A percentile compares a stretch with the other conserved stretches of the same genome.
phyloP scores from a whole-genome alignment of 495 filamentous ascomycete species.

The Xylaria scruposa region DNA sequence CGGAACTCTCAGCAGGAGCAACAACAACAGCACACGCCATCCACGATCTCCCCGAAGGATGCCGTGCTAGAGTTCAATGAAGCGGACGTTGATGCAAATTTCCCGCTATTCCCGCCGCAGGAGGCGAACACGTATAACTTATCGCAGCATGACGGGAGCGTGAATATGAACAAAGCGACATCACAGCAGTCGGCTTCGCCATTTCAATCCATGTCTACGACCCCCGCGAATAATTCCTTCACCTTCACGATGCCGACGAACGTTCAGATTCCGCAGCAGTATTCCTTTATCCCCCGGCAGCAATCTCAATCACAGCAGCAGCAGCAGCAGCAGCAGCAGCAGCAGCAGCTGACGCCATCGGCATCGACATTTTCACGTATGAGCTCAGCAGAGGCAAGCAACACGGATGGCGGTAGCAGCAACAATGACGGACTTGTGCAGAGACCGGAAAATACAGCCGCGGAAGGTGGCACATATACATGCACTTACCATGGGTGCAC shows the following conservation, averaged over 20 bases:
- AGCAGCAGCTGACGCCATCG: slow-evolving; percentile 51
- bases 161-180: slow-evolving; percentile 18
- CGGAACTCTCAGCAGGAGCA: slow-evolving; percentile 42
- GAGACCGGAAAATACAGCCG: slow-evolving; percentile 67
- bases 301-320: slow-evolving; percentile 44
- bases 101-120: slow-evolving; percentile 71
- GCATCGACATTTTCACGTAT: slow-evolving; percentile 46
- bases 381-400: slow-evolving; percentile 49
- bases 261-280: slow-evolving; percentile 62
- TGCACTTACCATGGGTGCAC: slow-evolving; percentile 94
- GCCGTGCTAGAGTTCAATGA: slow-evolving; percentile 85
- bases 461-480: slow-evolving; percentile 88
- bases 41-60: slow-evolving; percentile 97
- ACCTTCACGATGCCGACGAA: slow-evolving; percentile 51
- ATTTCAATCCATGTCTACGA: slow-evolving; percentile 55
- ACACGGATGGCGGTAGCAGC: slow-evolving; percentile 34
- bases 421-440: slow-evolving; percentile 40
- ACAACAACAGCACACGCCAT: slow-evolving; percentile 57
- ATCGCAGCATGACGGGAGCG: slow-evolving; percentile 40
- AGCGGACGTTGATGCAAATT: slow-evolving; percentile 67
- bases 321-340: slow-evolving; percentile 50
- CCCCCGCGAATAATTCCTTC: slow-evolving; percentile 46
- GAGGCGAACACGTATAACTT: slow-evolving; percentile 39
- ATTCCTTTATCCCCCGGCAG: slow-evolving; percentile 58
- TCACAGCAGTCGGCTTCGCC: slow-evolving; percentile 43